Evolutionary conservation across 768 basidiomycete genomes (phyloP).

Genomic region (Tricholoma saponaceum): DNA sequence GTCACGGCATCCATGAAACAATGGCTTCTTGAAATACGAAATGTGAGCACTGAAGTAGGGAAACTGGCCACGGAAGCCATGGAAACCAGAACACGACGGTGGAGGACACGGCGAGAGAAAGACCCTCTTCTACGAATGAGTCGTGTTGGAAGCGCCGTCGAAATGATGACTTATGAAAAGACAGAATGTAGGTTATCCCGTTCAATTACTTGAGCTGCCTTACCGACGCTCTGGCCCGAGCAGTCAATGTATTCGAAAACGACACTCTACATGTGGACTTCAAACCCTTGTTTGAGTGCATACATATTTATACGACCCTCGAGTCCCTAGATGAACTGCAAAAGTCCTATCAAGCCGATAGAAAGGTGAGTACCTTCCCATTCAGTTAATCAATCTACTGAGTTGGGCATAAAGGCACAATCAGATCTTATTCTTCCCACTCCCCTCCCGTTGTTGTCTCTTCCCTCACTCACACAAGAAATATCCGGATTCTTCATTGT

Average conservation of each 20-base stretch:
- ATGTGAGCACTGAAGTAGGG: slow-evolving; percentile 83
- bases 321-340: slow-evolving; percentile 90
- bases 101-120: slow-evolving; percentile 80
- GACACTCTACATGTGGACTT: slow-evolving; percentile 89
- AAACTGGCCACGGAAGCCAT: slow-evolving; percentile 85
- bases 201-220: not conserved
- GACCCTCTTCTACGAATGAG: slow-evolving; percentile 74
- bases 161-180: slow-evolving; percentile 89
- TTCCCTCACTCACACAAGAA: slow-evolving; percentile 82
- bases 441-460: slow-evolving; percentile 59
- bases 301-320: slow-evolving; percentile 92
- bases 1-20: slow-evolving; percentile 95
- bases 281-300: slow-evolving; percentile 92
- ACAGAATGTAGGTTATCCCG: slow-evolving; percentile 74
- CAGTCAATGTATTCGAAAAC: slow-evolving; percentile 91
- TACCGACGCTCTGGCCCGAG: slow-evolving; percentile 6
- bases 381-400: not conserved
- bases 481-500: slow-evolving; percentile 98
- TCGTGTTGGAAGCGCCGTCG: slow-evolving; percentile 88
- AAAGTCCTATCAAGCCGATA: slow-evolving; percentile 92
- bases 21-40: slow-evolving; percentile 94
- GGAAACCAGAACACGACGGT: slow-evolving; percentile 77
- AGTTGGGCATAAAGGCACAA: slow-evolving; percentile 66
- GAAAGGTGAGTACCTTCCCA: slow-evolving; percentile 54
- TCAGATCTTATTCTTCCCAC: slow-evolving; percentile 89